phyloP scores from a whole-genome alignment of 352 stramenopile species.

The Globisporangium solare region DNA sequence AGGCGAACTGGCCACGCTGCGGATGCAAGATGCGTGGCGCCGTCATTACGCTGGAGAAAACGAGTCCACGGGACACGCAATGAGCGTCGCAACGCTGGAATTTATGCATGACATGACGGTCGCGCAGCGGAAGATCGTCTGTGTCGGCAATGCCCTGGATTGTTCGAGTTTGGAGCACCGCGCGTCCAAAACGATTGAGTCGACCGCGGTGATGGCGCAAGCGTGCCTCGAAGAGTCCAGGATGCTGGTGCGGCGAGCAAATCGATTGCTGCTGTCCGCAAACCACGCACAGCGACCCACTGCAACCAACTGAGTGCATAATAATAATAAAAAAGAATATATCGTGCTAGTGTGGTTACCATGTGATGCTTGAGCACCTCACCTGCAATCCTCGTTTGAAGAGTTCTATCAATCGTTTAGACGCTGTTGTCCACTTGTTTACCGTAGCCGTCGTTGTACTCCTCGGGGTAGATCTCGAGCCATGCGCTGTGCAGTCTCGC shows the following conservation, averaged over 20 bases:
- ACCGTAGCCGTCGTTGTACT: conserved; percentile 81
- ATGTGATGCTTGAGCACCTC: too few relatives aligned
- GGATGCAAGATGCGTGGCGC: conserved; percentile 4
- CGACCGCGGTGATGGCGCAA: not conserved
- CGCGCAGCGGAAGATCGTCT: conserved; percentile 6
- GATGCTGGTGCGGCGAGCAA: not conserved
- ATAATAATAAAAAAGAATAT: too few relatives aligned
- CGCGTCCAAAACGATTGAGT: not conserved
- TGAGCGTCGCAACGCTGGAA: conserved; percentile 12
- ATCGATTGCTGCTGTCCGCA: not conserved
- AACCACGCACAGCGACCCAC: too few relatives aligned
- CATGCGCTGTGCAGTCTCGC: conserved; percentile 65
- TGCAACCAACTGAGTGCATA: too few relatives aligned
- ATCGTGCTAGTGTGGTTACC: too few relatives aligned
- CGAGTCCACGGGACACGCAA: not conserved
- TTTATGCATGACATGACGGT: conserved; percentile 7
- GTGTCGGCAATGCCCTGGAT: not conserved
- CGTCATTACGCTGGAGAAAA: not conserved
- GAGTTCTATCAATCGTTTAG: not conserved
- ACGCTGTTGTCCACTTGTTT: conserved; percentile 38
- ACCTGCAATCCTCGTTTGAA: not conserved
- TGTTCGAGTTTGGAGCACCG: not conserved
- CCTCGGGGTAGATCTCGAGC: conserved; percentile 77
- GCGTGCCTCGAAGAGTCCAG: not conserved
- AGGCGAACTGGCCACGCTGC: conserved; percentile 21